Evolutionary conservation across 2,329 filamentous ascomycete species (phyloP).

Genomic region (Colletotrichum sp.): DNA sequence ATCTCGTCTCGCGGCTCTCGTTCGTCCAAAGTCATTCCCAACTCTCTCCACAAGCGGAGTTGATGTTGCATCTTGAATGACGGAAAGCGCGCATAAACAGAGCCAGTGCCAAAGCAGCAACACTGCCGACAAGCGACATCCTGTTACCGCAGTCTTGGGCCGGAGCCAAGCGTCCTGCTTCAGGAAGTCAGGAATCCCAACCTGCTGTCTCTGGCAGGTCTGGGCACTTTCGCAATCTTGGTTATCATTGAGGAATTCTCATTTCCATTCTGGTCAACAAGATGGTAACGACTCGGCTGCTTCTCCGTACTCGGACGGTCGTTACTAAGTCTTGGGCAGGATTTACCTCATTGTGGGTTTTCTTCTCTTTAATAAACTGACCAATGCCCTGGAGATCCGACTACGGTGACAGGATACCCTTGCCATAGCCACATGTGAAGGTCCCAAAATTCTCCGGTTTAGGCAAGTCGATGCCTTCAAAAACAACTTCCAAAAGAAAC

Average conservation of each 20-base stretch:
- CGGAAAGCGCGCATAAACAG: not conserved
- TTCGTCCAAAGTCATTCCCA: not conserved
- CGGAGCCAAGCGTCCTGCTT: not conserved
- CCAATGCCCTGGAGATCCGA: not conserved
- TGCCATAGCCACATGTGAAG: not conserved
- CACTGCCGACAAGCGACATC: not conserved
- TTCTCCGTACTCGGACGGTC: not conserved
- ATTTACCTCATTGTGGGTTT: not conserved
- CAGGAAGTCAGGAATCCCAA: not conserved
- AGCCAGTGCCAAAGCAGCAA: constrained; percentile 5
- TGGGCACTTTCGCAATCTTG: not conserved
- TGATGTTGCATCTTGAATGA: not conserved
- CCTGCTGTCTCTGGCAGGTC: constrained; percentile 13
- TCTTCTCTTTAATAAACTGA: not conserved
- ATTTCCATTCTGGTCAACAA: not conserved
- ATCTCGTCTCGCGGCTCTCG: not conserved
- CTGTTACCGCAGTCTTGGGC: not conserved
- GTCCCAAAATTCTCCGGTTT: not conserved
- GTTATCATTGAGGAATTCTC: not conserved
- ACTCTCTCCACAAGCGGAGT: not conserved
- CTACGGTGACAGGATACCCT: not conserved
- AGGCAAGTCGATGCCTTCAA: constrained; percentile 1
- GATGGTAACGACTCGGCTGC: not conserved
- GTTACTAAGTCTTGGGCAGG: not conserved
- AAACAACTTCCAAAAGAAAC: not conserved